Evolutionary conservation across 2,329 filamentous ascomycete genomes (phyloP), one percentile per base, ranked within the genome.

Genomic region (Knoxdaviesia capensis): DNA sequence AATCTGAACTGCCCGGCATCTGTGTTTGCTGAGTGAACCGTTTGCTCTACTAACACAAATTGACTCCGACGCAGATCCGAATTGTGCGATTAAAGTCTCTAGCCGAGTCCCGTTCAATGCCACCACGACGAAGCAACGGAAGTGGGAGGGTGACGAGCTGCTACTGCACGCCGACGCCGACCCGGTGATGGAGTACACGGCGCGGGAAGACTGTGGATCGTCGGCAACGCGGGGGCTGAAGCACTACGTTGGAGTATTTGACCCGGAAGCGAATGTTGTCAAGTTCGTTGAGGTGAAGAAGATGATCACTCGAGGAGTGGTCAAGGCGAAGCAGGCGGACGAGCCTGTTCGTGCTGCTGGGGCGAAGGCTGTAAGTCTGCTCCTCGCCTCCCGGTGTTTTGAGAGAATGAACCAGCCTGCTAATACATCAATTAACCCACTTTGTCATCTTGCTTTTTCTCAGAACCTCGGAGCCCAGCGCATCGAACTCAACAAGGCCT

Each of bases 401-500:
- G 5, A 4, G 31, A 7, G 7, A 7, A 35, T 6, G 6, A 31
- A 29, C 28, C 5, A 32, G 9, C 30, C 41, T 49, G 34, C 49
- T 54, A 49, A 56, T 54, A 35, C 28, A 39, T 7, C 30, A 8
- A 20, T 7, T 32, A 8, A 20, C 20, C 20, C 20, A 20, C 20
- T 3, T 20, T 20, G 20, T 20, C 20, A 20, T 20, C 20, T 20
- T 20, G 20, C 20, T 20, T 20, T 3, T 20, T 34, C 45, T 11
- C 50, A 77, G 73, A 69, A 63, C 38, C 69, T 69, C 52, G 61
- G 69, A 51, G 71, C 78, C 31, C 70, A 71, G 53, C 73, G 72
- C 50, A 77, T 75, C 50, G 72, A 77, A 2, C 73, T 92, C 8
- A 81, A 80, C 36, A 69, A 81, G 51, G 75, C 79, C 32, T 92